Conservation (phyloP, 306 rosid species). For the Casuarina cunninghamiana region DNA sequence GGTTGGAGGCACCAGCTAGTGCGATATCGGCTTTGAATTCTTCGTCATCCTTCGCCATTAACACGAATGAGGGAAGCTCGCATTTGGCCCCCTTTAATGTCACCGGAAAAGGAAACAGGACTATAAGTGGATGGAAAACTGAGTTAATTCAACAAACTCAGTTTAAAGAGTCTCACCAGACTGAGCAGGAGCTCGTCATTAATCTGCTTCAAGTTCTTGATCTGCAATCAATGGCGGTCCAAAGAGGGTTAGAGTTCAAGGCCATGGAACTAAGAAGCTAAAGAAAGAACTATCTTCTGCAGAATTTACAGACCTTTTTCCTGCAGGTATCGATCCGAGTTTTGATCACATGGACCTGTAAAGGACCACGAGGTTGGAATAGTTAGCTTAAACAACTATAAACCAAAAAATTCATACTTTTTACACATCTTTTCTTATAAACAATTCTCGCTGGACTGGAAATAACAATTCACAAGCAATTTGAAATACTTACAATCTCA, state of each 20-base stretch:
- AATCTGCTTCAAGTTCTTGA: constrained; percentile 50
- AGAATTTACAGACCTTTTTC: constrained; percentile 58
- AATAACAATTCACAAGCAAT: not conserved
- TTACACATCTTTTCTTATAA: not conserved
- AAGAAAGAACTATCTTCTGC: not conserved
- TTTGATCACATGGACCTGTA: constrained; percentile 65
- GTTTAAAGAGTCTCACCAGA: constrained; percentile 36
- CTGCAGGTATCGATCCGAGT: constrained; percentile 48
- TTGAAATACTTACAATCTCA: no score
- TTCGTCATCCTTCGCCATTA: constrained; percentile 47
- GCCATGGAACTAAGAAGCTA: not conserved
- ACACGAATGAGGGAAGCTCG: constrained; percentile 62
- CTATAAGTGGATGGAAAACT: not conserved
- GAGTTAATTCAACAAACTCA: not conserved
- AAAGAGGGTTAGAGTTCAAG: not conserved
- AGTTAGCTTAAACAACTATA: not conserved
- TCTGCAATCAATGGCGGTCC: constrained; percentile 32
- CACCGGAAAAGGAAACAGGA: not conserved
- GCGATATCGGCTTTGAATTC: constrained; percentile 55
- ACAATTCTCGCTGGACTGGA: not conserved
- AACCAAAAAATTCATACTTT: not conserved
- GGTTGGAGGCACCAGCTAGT: constrained; percentile 57
- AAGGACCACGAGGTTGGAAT: constrained; percentile 13
- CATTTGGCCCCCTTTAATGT: constrained; percentile 43
- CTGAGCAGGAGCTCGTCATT: constrained; percentile 42